phyloP scores from a whole-genome alignment of 495 filamentous ascomycete species.

The Xylaria curta region DNA sequence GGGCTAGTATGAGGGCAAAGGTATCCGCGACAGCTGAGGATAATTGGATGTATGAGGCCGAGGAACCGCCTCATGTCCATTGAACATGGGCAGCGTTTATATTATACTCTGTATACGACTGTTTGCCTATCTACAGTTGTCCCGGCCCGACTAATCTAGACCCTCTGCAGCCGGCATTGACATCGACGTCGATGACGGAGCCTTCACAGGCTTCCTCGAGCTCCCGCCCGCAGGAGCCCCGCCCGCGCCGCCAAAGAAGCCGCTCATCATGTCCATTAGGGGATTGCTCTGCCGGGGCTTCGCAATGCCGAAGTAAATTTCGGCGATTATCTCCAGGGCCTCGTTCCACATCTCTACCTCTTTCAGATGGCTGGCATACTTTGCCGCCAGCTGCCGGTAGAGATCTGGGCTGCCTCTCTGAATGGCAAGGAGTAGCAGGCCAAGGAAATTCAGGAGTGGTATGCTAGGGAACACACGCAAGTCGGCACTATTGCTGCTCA shows the following conservation, averaged over 20 bases:
- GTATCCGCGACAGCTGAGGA: conserved; percentile 78
- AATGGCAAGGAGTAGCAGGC: conserved; percentile 78
- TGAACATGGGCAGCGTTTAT: conserved; percentile 18
- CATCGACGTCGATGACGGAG: conserved; percentile 42
- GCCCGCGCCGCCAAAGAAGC: conserved; percentile 78
- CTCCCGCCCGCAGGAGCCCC: conserved; percentile 48
- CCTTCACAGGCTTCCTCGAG: conserved; percentile 50
- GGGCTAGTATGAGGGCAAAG: conserved; percentile 73
- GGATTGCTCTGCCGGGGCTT: conserved; percentile 87
- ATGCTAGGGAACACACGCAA: conserved; percentile 83
- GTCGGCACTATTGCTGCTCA: conserved; percentile 76
- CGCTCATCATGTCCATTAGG: conserved; percentile 96
- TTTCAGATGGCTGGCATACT: conserved; percentile 78
- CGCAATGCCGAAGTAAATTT: conserved; percentile 98
- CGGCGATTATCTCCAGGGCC: conserved; percentile 82
- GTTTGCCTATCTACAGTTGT: conserved; percentile 25
- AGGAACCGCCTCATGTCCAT: conserved; percentile 54
- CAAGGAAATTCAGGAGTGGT: conserved; percentile 92
- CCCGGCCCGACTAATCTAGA: conserved; percentile 49
- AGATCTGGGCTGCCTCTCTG: conserved; percentile 79
- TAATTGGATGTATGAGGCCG: conserved; percentile 89
- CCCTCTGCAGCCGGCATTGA: conserved; percentile 58
- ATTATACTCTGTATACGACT: conserved; percentile 10
- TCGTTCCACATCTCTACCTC: conserved; percentile 82
- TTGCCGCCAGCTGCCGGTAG: conserved; percentile 80